Conservation (phyloP, 83 land plant genomes). For the Thuja plicata region DNA sequence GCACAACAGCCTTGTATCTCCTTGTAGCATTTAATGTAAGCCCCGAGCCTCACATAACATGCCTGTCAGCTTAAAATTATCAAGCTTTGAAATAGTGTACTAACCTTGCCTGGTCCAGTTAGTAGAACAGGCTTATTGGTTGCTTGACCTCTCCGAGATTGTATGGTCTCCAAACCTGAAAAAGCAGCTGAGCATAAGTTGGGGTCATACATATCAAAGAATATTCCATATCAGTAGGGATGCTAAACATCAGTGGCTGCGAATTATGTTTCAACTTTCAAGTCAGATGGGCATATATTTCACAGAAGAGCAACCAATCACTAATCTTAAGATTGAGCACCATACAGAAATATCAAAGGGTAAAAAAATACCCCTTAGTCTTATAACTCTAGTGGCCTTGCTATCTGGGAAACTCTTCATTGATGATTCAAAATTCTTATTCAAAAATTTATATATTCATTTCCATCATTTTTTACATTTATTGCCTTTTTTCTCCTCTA, state of each 20-base stretch:
- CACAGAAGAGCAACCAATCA: background rate
- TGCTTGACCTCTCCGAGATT: conserved; percentile 64
- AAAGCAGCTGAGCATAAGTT: background rate
- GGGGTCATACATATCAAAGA: background rate
- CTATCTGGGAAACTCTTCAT: background rate
- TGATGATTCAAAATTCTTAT: background rate
- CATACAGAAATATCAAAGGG: background rate
- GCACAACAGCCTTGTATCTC: background rate
- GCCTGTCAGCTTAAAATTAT: background rate
- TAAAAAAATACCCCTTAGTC: background rate
- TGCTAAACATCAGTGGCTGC: background rate
- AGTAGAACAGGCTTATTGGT: conserved; percentile 90
- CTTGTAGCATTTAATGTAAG: background rate
- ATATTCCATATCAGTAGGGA: background rate
- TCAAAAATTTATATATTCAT: background rate
- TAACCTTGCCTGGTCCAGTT: conserved; percentile 98
- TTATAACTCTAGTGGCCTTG: background rate
- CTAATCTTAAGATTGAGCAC: background rate
- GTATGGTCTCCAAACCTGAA: conserved; percentile 87
- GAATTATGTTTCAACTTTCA: conserved; percentile 3
- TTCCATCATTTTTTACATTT: background rate
- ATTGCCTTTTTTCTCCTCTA: background rate
- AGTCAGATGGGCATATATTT: background rate
- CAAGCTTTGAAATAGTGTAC: background rate
- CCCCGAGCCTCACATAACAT: background rate